phyloP scores from a whole-genome alignment of 495 filamentous ascomycete species.

The Chaetomium tenue region DNA sequence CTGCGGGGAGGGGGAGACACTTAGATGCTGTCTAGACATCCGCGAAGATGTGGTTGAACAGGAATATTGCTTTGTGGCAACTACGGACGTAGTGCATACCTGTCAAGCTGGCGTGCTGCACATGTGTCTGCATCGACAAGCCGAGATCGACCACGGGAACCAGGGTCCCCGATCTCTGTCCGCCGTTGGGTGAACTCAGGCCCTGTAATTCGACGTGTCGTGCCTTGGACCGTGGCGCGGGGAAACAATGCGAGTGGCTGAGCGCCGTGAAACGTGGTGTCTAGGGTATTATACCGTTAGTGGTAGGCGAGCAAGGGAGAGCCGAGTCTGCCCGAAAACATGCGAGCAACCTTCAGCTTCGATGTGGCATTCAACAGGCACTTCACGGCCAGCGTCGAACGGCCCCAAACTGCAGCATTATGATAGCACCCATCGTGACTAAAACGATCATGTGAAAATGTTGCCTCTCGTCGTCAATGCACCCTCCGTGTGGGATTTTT shows the following conservation, averaged over 20 bases:
- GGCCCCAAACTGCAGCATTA: no score
- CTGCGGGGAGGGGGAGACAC: neutral
- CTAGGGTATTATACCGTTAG: neutral
- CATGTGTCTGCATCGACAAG: slow-evolving; percentile 6
- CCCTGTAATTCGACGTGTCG: no score
- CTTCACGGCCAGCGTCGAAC: no score
- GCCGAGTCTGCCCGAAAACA: neutral
- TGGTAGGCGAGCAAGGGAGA: neutral
- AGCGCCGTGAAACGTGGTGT: slow-evolving; percentile 17
- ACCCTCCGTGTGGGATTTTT: no score
- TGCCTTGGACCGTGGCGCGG: neutral
- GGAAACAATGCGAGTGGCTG: slow-evolving; percentile 5
- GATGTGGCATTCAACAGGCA: no score
- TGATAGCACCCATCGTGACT: no score
- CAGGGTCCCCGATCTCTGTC: neutral
- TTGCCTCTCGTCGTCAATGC: no score
- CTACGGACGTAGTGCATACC: slow-evolving; percentile 36
- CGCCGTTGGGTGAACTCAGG: neutral
- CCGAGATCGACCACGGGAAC: slow-evolving; percentile 14
- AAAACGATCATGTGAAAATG: no score
- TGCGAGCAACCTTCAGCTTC: neutral
- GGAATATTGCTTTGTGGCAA: slow-evolving; percentile 31
- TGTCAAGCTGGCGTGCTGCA: slow-evolving; percentile 25
- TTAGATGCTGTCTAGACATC: slow-evolving; percentile 8
- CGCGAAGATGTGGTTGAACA: slow-evolving; percentile 34